Evolutionary conservation across 2,329 filamentous ascomycete genomes (phyloP).

Genomic region (Penicillium olsonii): DNA sequence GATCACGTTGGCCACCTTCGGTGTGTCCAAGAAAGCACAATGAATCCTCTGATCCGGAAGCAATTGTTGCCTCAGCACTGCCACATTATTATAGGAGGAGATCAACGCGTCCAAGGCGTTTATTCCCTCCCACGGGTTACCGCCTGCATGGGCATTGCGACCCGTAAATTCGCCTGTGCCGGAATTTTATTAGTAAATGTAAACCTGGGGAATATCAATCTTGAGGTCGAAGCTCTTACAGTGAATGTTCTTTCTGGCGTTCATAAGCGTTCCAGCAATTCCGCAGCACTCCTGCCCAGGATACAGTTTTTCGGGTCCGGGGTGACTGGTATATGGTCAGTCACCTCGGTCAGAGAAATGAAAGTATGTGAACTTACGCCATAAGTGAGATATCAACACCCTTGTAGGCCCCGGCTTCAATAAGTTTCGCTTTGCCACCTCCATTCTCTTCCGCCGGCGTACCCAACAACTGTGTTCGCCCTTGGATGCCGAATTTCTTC

Average conservation of each 20-base stretch:
- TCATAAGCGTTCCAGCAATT: conserved; percentile 32
- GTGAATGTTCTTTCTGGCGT: conserved; percentile 37
- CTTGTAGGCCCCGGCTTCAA: conserved; percentile 47
- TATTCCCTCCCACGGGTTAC: conserved; percentile 60
- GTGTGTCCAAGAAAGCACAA: conserved; percentile 56
- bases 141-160: conserved; percentile 58
- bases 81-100: conserved; percentile 48
- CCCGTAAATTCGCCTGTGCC: conserved; percentile 46
- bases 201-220: too few species aligned
- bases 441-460: conserved; percentile 44
- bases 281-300: conserved; percentile 24
- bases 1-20: conserved; percentile 59
- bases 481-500: conserved; percentile 41
- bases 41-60: conserved; percentile 56
- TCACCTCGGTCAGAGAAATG: background rate
- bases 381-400: conserved; percentile 47
- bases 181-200: background rate
- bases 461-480: conserved; percentile 37
- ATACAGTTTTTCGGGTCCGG: conserved; percentile 28
- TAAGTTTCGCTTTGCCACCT: conserved; percentile 44
- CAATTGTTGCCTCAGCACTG: conserved; percentile 59
- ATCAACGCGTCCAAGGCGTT: conserved; percentile 62
- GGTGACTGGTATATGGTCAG: conserved; percentile 22
- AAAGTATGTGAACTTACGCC: conserved; percentile 31
- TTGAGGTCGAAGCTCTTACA: conserved; percentile 20